phyloP scores from a whole-genome alignment of 148 eudicot species.

The Agrostemma githago region DNA sequence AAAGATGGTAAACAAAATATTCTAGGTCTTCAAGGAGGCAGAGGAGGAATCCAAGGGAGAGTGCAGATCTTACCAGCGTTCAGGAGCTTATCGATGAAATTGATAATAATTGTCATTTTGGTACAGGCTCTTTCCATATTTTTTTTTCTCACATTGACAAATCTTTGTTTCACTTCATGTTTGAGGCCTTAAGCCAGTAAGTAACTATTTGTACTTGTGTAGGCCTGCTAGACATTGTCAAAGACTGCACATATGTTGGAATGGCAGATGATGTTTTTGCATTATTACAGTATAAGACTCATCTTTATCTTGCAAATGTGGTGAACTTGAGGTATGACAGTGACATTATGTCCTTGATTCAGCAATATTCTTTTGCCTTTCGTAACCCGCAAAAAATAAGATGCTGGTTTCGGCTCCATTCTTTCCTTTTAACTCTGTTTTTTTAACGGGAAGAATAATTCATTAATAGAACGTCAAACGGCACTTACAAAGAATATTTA shows the following conservation, averaged over 20 bases:
- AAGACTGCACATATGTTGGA: constrained; percentile 85
- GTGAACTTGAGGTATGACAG: constrained; percentile 74
- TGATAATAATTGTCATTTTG: constrained; percentile 64
- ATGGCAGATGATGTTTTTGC: constrained; percentile 96
- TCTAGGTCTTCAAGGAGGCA: constrained; percentile 81
- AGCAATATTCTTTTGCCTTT: neutral
- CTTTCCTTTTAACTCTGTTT: neutral
- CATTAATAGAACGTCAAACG: too few species aligned
- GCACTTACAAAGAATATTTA: too few species aligned
- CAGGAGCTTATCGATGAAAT: constrained; percentile 74
- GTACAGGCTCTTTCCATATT: constrained; percentile 29
- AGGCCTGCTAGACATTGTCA: constrained; percentile 78
- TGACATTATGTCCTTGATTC: neutral
- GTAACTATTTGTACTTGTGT: constrained; percentile 16
- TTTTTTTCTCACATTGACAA: constrained; percentile 5
- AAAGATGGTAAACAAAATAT: constrained; percentile 6
- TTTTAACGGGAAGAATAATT: neutral
- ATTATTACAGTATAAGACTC: constrained; percentile 78
- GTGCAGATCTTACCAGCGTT: constrained; percentile 87
- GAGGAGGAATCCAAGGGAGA: constrained; percentile 86
- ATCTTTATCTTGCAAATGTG: constrained; percentile 87
- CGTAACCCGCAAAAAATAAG: neutral
- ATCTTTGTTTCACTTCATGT: constrained; percentile 7
- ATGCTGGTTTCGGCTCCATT: neutral
- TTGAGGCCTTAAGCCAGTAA: neutral